Evolutionary conservation across 257 asterid genomes (phyloP), one percentile per base, ranked within the genome.

Genomic region (Fraxinus americana): DNA sequence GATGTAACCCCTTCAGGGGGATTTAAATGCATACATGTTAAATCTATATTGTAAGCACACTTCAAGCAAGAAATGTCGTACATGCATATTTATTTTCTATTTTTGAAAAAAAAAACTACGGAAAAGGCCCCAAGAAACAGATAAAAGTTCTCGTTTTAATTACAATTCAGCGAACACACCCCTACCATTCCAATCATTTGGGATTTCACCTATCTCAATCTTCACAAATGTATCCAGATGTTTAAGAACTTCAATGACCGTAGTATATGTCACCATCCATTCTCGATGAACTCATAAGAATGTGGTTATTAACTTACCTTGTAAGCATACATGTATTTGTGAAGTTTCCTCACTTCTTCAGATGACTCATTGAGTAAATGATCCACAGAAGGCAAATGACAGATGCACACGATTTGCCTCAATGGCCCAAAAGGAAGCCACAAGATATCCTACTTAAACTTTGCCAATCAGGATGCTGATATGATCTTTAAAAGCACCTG

Each of bases 341-440:
- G 92, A 39, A 94, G 95, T 84, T 92, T 94, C 87, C 91, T 84
- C 72, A 91, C 85, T 89, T 92, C 98, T 83, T 90, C 91, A 5
- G 94, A 91, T 32, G 98, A 92, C 80, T 84, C 93, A 2, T 83
- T 74, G 25, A 94, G 93, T 79, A 92, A 80, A 86, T 73, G 83
- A 78, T 94, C 94, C 76, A 94, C 97, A 69, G 91, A 75, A 94
- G 90, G 88, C 96, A 89, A 70, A 91, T 27, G 79, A 83, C 91
- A 75, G 97, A 87, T 71, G 88, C 97, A 50, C 98, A 75, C 66
- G 71, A 73, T 73, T 75, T 83, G 91, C 97, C 96, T 86, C 68
- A 94, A 79, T 59, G 98, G 97, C 23, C 92, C 85, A 25, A n/a
- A 90, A 59, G 96, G 95, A 86, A 94, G 90, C 98, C 98, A 94